Percentiles rank a stretch among this genome's conserved stretches.
These are phyloP conservation scores for Yarrowia galli DNA, from an alignment of 1,139 yeast species.

Conservation along the genomic window DNA sequence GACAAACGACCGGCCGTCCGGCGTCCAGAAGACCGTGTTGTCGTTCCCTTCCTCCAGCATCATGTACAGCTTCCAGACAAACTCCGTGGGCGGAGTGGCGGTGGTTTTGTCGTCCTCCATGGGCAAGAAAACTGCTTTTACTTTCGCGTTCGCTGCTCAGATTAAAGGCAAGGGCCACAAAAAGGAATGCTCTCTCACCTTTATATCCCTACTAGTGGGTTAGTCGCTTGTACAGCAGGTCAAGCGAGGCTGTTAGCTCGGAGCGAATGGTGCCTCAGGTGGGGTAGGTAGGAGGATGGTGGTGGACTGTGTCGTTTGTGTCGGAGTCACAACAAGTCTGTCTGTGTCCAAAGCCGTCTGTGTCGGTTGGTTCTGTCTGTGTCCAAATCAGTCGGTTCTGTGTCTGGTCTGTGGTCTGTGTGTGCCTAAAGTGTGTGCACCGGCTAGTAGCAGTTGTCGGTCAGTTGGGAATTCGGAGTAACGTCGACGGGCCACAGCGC, in stretches of 20 bases:
- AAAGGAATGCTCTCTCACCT: not conserved
- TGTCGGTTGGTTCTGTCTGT: not conserved
- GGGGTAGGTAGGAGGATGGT: slow-evolving; percentile 10
- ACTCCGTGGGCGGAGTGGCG: slow-evolving; percentile 42
- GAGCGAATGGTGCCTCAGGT: slow-evolving; percentile 24
- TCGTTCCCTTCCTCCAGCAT: slow-evolving; percentile 83
- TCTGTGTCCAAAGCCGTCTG: too few relatives aligned
- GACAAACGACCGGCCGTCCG: slow-evolving; percentile 81
- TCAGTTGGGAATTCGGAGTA: not conserved
- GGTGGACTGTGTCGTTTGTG: too few relatives aligned
- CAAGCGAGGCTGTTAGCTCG: slow-evolving; percentile 29
- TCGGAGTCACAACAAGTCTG: too few relatives aligned
- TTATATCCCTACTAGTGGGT: slow-evolving; percentile 38
- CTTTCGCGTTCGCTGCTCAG: too few relatives aligned
- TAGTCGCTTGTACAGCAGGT: slow-evolving; percentile 22
- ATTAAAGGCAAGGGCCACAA: too few relatives aligned
- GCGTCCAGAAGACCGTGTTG: slow-evolving; percentile 83
- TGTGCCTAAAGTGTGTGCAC: too few relatives aligned
- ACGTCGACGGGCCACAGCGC: slow-evolving; percentile 8
- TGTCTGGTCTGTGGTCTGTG: too few relatives aligned
- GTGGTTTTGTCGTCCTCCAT: slow-evolving; percentile 35
- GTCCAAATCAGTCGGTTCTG: too few relatives aligned
- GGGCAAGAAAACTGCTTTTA: too few relatives aligned
- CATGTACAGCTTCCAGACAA: slow-evolving; percentile 58
- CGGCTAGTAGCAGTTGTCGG: too few relatives aligned